These are phyloP conservation scores for Fusarium subtropicale DNA, from an alignment of 2,329 filamentous ascomycete species.

Conservation along the genomic window DNA sequence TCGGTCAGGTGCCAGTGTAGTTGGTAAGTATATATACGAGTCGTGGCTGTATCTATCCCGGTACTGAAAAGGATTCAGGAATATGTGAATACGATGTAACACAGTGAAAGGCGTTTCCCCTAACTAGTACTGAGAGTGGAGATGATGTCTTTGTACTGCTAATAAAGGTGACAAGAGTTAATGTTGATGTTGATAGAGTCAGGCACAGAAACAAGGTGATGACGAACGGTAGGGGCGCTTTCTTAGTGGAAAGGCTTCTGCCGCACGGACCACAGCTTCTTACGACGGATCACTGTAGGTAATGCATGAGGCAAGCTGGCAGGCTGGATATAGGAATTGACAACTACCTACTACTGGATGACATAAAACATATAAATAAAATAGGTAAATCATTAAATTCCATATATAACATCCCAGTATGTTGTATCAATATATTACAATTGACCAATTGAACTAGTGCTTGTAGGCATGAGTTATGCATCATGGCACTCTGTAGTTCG, in stretches of 20 bases:
- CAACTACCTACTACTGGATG: background rate
- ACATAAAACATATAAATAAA: background rate
- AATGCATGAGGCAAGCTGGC: background rate
- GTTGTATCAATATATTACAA: background rate
- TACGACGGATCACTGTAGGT: background rate
- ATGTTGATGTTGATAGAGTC: background rate
- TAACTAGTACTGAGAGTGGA: background rate
- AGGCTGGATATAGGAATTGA: background rate
- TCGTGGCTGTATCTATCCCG: background rate
- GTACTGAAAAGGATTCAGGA: background rate
- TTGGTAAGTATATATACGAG: background rate
- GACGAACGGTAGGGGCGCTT: conserved; percentile 29
- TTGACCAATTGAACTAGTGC: background rate
- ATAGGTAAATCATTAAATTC: background rate
- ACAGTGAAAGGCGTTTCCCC: background rate
- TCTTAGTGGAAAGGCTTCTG: conserved; percentile 17
- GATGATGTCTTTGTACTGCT: background rate
- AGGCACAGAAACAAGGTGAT: conserved; percentile 31
- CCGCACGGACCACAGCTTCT: conserved; percentile 35
- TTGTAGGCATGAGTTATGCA: conserved; percentile 4
- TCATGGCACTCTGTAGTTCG: conserved; percentile 1
- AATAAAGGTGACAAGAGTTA: background rate
- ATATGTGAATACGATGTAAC: background rate
- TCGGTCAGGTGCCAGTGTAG: conserved; percentile 9
- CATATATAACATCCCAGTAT: background rate